Conservation (phyloP, 2,329 filamentous ascomycete genomes). For the Mycosphaerella sp. region DNA sequence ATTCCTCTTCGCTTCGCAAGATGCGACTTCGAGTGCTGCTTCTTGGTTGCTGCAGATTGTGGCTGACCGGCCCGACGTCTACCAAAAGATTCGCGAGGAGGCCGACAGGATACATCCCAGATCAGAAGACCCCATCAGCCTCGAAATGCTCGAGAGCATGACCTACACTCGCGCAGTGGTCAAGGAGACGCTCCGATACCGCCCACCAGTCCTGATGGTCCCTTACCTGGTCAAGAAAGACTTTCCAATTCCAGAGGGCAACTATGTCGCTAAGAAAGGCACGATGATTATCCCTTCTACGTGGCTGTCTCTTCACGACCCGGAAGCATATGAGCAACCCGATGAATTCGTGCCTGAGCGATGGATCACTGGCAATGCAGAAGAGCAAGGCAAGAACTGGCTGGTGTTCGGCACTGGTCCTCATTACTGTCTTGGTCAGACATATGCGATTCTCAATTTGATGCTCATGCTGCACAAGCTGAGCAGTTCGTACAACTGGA, state of each 20-base stretch:
- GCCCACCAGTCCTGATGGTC: slow-evolving; percentile 94
- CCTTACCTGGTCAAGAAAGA: slow-evolving; percentile 92
- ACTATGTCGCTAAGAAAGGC: slow-evolving; percentile 88
- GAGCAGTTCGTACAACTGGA: slow-evolving; percentile 58
- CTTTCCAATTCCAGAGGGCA: slow-evolving; percentile 75
- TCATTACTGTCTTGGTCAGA: slow-evolving; percentile 93
- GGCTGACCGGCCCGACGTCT: slow-evolving; percentile 86
- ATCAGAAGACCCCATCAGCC: slow-evolving; percentile 46
- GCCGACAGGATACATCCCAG: slow-evolving; percentile 27
- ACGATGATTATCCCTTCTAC: slow-evolving; percentile 92
- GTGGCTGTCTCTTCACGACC: slow-evolving; percentile 85
- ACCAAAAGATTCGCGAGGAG: slow-evolving; percentile 87
- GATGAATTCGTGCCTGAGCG: slow-evolving; percentile 81
- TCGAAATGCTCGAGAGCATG: slow-evolving; percentile 85
- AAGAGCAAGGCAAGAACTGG: slow-evolving; percentile 91
- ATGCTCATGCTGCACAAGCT: slow-evolving; percentile 52
- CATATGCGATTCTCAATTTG: slow-evolving; percentile 82
- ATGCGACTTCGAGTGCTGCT: slow-evolving; percentile 86
- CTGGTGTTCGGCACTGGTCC: slow-evolving; percentile 92
- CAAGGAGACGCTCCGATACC: slow-evolving; percentile 85
- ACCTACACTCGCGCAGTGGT: slow-evolving; percentile 83
- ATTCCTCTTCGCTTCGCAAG: slow-evolving; percentile 70
- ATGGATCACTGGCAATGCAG: slow-evolving; percentile 84
- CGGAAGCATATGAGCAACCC: slow-evolving; percentile 84
- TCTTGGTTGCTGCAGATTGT: slow-evolving; percentile 95